Evolutionary conservation across 208 protist genomes (phyloP), one percentile per base, ranked within the genome.

Genomic region (Histomonas meleagridis): DNA sequence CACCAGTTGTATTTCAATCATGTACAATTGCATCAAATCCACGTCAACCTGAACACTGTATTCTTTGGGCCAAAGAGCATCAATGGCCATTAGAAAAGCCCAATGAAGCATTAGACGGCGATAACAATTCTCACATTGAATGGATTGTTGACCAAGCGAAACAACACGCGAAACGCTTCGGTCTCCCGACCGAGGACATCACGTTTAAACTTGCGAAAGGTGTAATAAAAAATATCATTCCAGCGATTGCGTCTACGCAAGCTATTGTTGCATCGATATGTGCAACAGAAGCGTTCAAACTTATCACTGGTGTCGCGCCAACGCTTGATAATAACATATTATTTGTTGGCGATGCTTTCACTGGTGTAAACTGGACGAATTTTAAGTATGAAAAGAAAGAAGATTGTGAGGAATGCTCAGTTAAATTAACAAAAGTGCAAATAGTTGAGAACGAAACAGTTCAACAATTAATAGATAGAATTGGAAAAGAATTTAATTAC

Each of bases 221-320:
- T 70, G 97, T 99, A 0, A 94, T 98, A 7, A 99, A 99, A 92
- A 98, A 99, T 92, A 98, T 99, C 90, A 98, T 99, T 92, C 98
- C 98, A 3, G 98, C 98, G 0, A 97, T 99, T 48, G 97, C 97
- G 48, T 98, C 97, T 57, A 99, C 98, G 40, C 99, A 99, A 93
- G 97, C 97, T 28, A 95, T 98, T 65, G 96, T 99, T 43, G 96
- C 97, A 28, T 51, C 76, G 9, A 49, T 55, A 0, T 86, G 76
- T 38, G 46, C 46, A 55, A 86, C 76, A 38, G 76, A 86, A 55
- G 46, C 76, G n/a, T 32, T 86, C 10, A 86, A 86, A 28, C 46
- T 51, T 57, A 32, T 86, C 14, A 86, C 76, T 16, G 76, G 76
- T 38, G 18, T 14, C 10, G 76, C 7, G 12, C 76, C 76, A 38